Percentiles rank a stretch among this genome's conserved stretches.
phyloP scores from a whole-genome alignment of 208 protist genomes.

The Trypanosoma scelopori region DNA sequence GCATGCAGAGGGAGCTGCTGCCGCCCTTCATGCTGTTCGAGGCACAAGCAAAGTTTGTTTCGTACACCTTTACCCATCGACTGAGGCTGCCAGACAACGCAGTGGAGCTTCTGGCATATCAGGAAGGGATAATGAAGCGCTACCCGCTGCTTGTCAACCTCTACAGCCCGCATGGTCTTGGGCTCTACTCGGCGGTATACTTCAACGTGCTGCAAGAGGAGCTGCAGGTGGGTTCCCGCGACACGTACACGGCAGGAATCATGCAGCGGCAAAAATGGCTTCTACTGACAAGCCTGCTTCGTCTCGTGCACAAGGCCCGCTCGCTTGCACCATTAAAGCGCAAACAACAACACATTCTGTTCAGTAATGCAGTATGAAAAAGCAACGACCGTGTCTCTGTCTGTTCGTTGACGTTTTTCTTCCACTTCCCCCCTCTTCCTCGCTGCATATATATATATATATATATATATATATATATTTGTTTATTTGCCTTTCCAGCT shows the following conservation, averaged over 20 bases:
- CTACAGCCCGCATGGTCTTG: conserved; percentile 43
- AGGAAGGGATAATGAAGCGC: conserved; percentile 39
- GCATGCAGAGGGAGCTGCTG: conserved; percentile 69
- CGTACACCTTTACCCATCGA: conserved; percentile 75
- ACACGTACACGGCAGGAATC: conserved; percentile 75
- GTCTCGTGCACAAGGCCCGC: conserved; percentile 72
- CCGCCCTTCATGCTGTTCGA: conserved; percentile 86
- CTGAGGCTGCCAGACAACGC: conserved; percentile 41
- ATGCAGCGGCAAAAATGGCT: conserved; percentile 71
- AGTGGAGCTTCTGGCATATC: conserved; percentile 27
- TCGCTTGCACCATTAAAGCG: conserved; percentile 85
- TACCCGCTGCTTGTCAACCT: conserved; percentile 44
- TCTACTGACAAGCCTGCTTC: conserved; percentile 52
- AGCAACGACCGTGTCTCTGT: background rate
- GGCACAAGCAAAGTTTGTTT: conserved; percentile 79
- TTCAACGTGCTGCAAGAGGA: conserved; percentile 83
- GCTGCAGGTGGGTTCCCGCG: conserved; percentile 65
- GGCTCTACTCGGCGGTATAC: conserved; percentile 80
- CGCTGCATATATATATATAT: conserved; percentile 3
- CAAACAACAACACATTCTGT: conserved; percentile 85
- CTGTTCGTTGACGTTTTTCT: background rate
- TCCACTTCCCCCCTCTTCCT: conserved; percentile 8
- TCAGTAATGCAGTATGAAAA: conserved; percentile 82
- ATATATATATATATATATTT: conserved; percentile 6
- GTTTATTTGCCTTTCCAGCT: conserved; percentile 3